Evolutionary conservation across 2,329 filamentous ascomycete species (phyloP).

Genomic region (Triangularia setosa): DNA sequence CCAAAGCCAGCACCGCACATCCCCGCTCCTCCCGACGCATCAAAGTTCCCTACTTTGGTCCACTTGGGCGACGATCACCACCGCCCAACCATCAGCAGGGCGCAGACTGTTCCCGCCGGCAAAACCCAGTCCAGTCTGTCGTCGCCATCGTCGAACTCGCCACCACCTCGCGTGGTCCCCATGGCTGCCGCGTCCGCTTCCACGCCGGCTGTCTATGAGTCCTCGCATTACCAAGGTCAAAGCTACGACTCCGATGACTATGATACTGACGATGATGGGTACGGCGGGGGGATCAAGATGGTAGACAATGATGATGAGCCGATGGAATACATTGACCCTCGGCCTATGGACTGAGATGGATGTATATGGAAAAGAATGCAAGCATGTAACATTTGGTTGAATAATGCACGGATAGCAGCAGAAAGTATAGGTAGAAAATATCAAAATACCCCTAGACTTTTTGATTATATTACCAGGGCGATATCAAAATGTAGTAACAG

Average conservation of each 20-base stretch:
- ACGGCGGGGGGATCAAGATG: slow-evolving; percentile 24
- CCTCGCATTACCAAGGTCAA: slow-evolving; percentile 7
- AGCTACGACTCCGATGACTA: neutral
- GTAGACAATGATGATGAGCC: slow-evolving; percentile 23
- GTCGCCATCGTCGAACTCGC: neutral
- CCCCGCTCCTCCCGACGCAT: neutral
- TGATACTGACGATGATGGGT: slow-evolving; percentile 8
- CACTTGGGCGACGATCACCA: neutral
- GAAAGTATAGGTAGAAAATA: neutral
- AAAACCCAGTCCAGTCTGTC: neutral
- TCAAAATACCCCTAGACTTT: neutral
- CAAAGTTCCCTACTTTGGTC: neutral
- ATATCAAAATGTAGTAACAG: neutral
- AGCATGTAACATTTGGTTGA: too few species aligned
- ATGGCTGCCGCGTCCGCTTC: neutral
- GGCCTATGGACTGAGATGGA: slow-evolving; percentile 20
- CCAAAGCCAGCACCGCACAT: neutral
- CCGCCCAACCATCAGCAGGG: neutral
- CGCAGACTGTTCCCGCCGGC: neutral
- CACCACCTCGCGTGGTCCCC: neutral
- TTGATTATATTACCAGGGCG: neutral
- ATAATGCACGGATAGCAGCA: neutral
- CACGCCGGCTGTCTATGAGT: neutral
- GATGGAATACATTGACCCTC: slow-evolving; percentile 20
- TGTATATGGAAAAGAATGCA: too few species aligned